These are phyloP conservation scores for Trichomonascaceae sp. DNA, from an alignment of 1,139 yeast species.

Conservation along the genomic window DNA sequence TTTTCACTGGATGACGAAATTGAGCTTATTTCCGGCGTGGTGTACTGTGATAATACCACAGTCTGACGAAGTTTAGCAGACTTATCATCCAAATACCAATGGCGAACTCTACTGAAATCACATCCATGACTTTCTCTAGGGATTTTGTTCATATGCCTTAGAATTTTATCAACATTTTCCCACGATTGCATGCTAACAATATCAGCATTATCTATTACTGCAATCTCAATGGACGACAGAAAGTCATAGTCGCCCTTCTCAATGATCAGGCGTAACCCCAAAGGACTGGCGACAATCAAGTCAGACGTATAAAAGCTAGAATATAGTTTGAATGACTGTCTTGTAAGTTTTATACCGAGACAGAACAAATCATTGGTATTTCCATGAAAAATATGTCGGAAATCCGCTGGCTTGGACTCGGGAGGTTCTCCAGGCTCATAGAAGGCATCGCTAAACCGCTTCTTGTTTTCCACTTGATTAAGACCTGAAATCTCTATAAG, in stretches of 20 bases:
- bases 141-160: constrained; percentile 64
- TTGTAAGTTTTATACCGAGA: constrained; percentile 79
- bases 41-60: constrained; percentile 62
- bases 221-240: constrained; percentile 78
- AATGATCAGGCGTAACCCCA: constrained; percentile 78
- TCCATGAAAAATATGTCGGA: constrained; percentile 73
- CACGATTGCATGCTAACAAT: constrained; percentile 91
- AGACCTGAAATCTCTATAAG: constrained; percentile 59
- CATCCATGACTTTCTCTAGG: constrained; percentile 79
- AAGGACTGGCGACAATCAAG: constrained; percentile 83
- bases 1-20: constrained; percentile 55
- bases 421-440: constrained; percentile 46
- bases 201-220: constrained; percentile 76
- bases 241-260: constrained; percentile 58
- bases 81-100: constrained; percentile 88
- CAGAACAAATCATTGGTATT: constrained; percentile 90
- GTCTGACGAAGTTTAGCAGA: constrained; percentile 73
- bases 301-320: constrained; percentile 83
- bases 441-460: constrained; percentile 69
- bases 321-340: constrained; percentile 78
- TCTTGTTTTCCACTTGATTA: constrained; percentile 73
- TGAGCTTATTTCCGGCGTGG: constrained; percentile 77
- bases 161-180: constrained; percentile 69
- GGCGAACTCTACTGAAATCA: constrained; percentile 84
- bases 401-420: constrained; percentile 72